Base-by-base conservation (phyloP, 2,329 filamentous ascomycete genomes). In the Colletotrichum noveboracense region DNA sequence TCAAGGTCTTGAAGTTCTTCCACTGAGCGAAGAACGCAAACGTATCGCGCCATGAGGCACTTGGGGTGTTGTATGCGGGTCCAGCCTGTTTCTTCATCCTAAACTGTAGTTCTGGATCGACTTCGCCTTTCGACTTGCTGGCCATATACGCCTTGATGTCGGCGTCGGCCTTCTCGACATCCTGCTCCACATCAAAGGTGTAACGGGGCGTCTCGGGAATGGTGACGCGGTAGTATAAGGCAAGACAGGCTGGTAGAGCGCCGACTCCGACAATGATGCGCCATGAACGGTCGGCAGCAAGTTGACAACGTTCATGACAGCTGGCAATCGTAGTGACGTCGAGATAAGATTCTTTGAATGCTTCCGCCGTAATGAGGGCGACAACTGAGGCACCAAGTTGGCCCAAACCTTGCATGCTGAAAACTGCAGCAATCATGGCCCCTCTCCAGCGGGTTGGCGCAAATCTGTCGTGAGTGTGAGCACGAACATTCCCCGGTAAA, bases 161-260 rank as follows among this genome's bases (percentile, higher is more conserved):
- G 13, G 91, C 92, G 74, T 93, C 92, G 34, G 91, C 95, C 85
- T 95, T 94, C 83, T 94, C 90, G 34, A 95, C 88, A 80, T 97
- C 94, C 74, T 92, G 93, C 32, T 92, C 89, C 3, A 97, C 91
- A 82, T 97, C 95, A 79, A 96, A 95, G 2, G 94, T 96, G 83
- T 96, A 96, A 48, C 94, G 91, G 48, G 94, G 94, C 5, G 95
- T 96, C 85, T 97, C 95, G 10, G 95, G 95, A 74, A 97, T 96
- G 26, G 94, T 96, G 68, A 97, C 90, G 77, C 95, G 93, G 85
- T 95, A 97, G 85, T 96, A 96, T n/a, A 97, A 88, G 14, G 94
- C 95, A 74, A 96, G 89, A 79, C 92, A 94, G 5, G 93, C 95
- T 1, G 95, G 95, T 12, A 97, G 86, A 14, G 93, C 94, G 48